Base-by-base conservation (phyloP, 257 asterid species). In the Eustoma russellianum region DNA sequence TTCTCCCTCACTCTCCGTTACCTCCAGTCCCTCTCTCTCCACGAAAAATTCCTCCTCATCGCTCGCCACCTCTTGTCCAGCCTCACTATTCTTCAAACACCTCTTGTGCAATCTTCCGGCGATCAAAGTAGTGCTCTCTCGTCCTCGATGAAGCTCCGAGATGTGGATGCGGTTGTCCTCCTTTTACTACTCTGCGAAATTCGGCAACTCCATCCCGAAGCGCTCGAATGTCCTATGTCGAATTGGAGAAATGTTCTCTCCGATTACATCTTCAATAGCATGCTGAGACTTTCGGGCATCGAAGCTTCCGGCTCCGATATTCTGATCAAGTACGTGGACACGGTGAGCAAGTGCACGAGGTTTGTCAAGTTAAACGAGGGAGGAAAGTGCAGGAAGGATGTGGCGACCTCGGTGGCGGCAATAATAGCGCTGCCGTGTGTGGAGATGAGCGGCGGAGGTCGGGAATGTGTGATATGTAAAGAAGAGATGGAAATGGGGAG, bases 161-260 rank as follows among this genome's bases (percentile, higher is more conserved):
- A 90, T 65, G 78, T 80, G 44, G 95, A 90, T 59, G 79, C 85
- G 5, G 79, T 74, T 41, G 80, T 86, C 17, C 85, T 90, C 56
- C 81, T 90, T 30, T 79, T 90, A 16, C 88, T 83, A 41, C 93
- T 90, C 52, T 86, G 98, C 66, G 96, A 90, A 48, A 49, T 86
- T 56, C 88, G 83, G 46, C 89, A 78, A 17, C 82, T 70, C 60
- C 70, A 69, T 43, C 70, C 68, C 0, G 33, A 66, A 9, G 67
- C 77, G 14, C 92, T 86, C 54, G 70, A 72, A 34, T 0, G 73
- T 5, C 85, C 88, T 34, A 74, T 76, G 0, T 63, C 83, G 6
- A 24, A 53, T 64, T 84, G 95, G 96, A 85, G 89, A 48, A 24
- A 9, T 0, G n/a, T 60, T 8, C 80, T 86, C 40, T 44, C 65